Percentiles rank a stretch among this genome's conserved stretches.
Conservation (phyloP, 106 monocot genomes). For the Xerophyta viscosa region DNA sequence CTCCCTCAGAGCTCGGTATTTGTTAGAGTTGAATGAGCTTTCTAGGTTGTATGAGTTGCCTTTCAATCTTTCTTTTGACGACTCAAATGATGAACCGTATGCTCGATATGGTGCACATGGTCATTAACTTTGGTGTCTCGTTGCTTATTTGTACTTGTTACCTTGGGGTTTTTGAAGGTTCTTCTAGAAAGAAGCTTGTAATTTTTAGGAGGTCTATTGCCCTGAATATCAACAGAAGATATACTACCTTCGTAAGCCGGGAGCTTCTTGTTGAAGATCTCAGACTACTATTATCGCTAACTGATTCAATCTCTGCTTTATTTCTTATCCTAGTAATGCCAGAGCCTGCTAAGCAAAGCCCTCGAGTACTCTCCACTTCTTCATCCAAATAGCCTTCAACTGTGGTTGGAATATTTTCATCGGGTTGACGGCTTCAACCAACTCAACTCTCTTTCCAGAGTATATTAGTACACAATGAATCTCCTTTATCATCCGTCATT, state of each 20-base stretch:
- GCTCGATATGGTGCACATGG: neutral
- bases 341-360: too few species aligned
- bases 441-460: too few species aligned
- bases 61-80: constrained; percentile 9
- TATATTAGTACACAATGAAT: too few species aligned
- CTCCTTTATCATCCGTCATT: too few species aligned
- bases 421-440: constrained; percentile 1
- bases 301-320: too few species aligned
- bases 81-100: neutral
- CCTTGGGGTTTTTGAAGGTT: constrained; percentile 10
- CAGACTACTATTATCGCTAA: constrained; percentile 19
- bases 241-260: too few species aligned
- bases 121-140: neutral
- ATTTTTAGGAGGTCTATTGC: neutral
- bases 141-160: neutral
- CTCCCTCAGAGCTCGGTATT: constrained; percentile 17
- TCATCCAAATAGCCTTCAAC: too few species aligned
- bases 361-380: too few species aligned
- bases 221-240: constrained; percentile 10
- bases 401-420: too few species aligned
- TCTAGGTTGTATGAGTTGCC: neutral
- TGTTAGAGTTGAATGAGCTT: constrained; percentile 25
- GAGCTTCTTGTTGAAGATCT: too few species aligned
- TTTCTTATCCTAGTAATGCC: too few species aligned
- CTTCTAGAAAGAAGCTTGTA: constrained; percentile 16